A percentile compares a stretch with the other conserved stretches of the same genome.
Evolutionary conservation across 129 eudicot genomes (phyloP).

Genomic region (Ambrosia trifida): DNA sequence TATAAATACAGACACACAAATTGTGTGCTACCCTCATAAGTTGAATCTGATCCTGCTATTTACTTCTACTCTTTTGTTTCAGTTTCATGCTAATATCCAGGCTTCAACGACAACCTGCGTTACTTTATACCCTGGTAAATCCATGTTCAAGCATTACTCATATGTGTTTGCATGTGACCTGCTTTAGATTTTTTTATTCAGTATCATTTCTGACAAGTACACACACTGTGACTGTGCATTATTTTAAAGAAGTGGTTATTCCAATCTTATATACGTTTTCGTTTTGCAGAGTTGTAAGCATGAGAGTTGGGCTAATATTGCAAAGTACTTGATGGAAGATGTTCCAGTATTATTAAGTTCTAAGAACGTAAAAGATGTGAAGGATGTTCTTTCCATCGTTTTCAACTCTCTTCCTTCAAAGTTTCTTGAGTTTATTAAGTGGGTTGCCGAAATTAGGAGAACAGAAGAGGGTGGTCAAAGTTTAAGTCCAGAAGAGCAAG

Average conservation of each 20-base stretch:
- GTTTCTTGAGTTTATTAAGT: conserved; percentile 81
- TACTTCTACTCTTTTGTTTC: conserved; percentile 23
- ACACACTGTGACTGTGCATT: conserved; percentile 10
- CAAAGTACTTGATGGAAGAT: conserved; percentile 87
- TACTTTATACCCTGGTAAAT: conserved; percentile 90
- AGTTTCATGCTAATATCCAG: conserved; percentile 96
- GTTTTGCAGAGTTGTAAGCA: conserved; percentile 86
- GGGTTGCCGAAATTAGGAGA: conserved; percentile 96
- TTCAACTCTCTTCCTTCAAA: conserved; percentile 76
- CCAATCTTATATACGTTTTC: conserved; percentile 15
- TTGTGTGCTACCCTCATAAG: background rate
- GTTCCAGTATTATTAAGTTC: conserved; percentile 68
- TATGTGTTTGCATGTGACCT: conserved; percentile 2
- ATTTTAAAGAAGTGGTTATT: background rate
- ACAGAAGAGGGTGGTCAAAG: conserved; percentile 69
- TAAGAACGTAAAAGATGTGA: conserved; percentile 48
- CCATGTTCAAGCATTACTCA: conserved; percentile 19
- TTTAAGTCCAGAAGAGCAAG: conserved; percentile 83
- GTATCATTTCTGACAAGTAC: conserved; percentile 4
- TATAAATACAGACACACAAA: background rate
- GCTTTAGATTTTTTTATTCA: background rate
- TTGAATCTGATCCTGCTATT: conserved; percentile 1
- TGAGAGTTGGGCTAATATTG: conserved; percentile 84
- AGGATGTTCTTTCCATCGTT: conserved; percentile 64
- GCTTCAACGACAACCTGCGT: conserved; percentile 82